Percentiles rank a stretch among this genome's conserved stretches.
phyloP scores from a whole-genome alignment of 345 rosid genomes.

The Populus nigra region DNA sequence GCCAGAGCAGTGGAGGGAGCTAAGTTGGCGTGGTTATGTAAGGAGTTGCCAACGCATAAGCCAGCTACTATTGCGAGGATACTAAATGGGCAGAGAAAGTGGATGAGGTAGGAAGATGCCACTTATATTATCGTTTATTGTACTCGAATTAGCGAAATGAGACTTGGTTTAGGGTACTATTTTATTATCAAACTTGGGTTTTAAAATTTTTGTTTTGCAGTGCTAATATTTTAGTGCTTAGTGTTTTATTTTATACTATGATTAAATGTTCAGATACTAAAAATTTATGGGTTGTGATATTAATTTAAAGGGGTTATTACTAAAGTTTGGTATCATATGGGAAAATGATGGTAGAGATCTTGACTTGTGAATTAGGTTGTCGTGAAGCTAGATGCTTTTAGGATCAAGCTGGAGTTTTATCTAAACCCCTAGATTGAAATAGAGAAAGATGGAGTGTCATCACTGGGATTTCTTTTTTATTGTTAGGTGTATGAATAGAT shows the following conservation, averaged over 20 bases:
- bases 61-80: conserved; percentile 63
- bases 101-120: conserved; percentile 84
- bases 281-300: background rate
- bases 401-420: background rate
- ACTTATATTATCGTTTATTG: conserved; percentile 71
- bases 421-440: background rate
- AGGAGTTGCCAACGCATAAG: conserved; percentile 72
- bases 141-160: conserved; percentile 77
- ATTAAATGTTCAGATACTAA: background rate
- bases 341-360: background rate
- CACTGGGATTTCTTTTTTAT: background rate
- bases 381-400: background rate
- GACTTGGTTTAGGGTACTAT: conserved; percentile 61
- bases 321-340: background rate
- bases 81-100: conserved; percentile 76
- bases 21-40: conserved; percentile 89
- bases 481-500: conserved; percentile 91
- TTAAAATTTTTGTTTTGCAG: background rate
- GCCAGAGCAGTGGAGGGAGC: conserved; percentile 86
- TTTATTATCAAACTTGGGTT: background rate
- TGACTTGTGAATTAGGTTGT: background rate
- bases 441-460: background rate
- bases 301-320: background rate
- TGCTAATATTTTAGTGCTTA: background rate
- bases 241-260: background rate